Evolutionary conservation across 2,329 filamentous ascomycete genomes (phyloP).

Genomic region (Bipolaris zeicola): DNA sequence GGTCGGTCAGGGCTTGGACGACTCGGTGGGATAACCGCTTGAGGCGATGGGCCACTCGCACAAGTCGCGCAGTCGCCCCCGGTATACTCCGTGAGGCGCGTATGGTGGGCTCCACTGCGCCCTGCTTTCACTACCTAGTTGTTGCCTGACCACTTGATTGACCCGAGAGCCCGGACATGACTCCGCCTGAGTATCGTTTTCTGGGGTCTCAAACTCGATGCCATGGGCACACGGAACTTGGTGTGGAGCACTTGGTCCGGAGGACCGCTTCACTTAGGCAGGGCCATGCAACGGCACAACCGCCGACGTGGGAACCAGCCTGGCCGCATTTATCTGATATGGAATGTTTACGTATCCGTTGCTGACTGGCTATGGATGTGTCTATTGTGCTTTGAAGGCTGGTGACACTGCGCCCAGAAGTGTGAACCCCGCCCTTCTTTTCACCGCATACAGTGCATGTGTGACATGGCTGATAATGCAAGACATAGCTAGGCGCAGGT

Average conservation of each 20-base stretch:
- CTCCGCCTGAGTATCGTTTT: not conserved
- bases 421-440: not conserved
- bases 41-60: conserved; percentile 5
- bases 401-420: not conserved
- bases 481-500: not conserved
- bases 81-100: not conserved
- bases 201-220: not conserved
- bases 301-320: conserved; percentile 3
- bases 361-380: not conserved
- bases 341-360: conserved; percentile 1
- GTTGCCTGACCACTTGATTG: not conserved
- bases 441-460: not conserved
- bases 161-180: not conserved
- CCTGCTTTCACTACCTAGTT: too few species aligned
- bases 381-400: not conserved
- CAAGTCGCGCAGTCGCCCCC: conserved; percentile 6
- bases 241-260: not conserved
- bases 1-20: not conserved
- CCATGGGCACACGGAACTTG: not conserved
- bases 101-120: not conserved
- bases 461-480: not conserved
- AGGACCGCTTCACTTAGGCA: not conserved
- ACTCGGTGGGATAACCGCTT: conserved; percentile 4
- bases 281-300: conserved; percentile 1
- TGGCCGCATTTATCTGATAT: not conserved